Evolutionary conservation across 148 eudicot genomes (phyloP), one percentile per base, ranked within the genome.

Genomic region (Salicornia ramosissima): DNA sequence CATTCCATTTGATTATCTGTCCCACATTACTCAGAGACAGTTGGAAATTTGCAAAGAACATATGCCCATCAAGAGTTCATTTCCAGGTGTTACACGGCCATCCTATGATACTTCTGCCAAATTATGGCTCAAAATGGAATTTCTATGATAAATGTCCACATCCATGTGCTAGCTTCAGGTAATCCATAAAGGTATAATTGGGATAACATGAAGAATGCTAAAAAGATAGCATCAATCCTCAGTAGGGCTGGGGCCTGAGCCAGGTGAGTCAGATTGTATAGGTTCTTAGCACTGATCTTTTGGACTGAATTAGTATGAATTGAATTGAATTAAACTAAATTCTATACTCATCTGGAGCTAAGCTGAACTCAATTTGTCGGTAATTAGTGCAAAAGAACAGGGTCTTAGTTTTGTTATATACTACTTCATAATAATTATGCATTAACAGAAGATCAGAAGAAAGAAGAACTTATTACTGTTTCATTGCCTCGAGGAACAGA

Each of bases 401-500:
- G n/a, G n/a, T 42, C 43, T 22, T 24, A 51, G 8, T 19, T 30
- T 43, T 30, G 21, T 19, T 49, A 0, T 18, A 16, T 49, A 49
- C 19, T 7, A 31, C 24, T 31, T 68, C 21, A 64, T 26, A 57
- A 54, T 29, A 64, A 12, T 72, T 13, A 60, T 50, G 16, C 65
- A 65, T 31, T 50, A 19, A 65, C 31, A 42, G 36, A 68, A 63
- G 40, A 71, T 24, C 21, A 75, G 19, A 65, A 60, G 69, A 0
- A 24, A 50, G 33, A 65, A 51, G n/a, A 73, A 76, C 10, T 36
- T 49, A 54, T 83, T 87, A 89, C 96, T 31, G 79, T 85, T 75
- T 85, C 85, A 71, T 74, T 86, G 64, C 91, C 91, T 67, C 82
- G 83, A 52, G 83, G 74, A 52, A 82, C 85, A 45, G 91, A 81